phyloP scores from a whole-genome alignment of 2,329 filamentous ascomycete genomes.

The Fusarium nurragi region DNA sequence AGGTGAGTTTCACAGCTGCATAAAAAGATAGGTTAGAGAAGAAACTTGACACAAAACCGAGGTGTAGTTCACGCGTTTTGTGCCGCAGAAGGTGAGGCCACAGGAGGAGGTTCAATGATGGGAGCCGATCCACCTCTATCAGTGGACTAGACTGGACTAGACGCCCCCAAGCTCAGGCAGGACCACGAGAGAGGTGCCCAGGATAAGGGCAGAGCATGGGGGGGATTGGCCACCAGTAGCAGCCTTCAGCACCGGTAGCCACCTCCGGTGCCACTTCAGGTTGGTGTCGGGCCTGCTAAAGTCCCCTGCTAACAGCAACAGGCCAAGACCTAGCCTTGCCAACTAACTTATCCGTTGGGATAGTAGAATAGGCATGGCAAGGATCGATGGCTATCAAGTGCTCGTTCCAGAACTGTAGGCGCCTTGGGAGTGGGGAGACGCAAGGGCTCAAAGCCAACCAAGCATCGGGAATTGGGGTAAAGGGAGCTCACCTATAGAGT shows the following conservation, averaged over 20 bases:
- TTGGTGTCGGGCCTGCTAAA: slow-evolving; percentile 16
- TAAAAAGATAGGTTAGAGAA: slow-evolving; percentile 41
- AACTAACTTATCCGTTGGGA: slow-evolving; percentile 20
- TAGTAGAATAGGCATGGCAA: slow-evolving; percentile 1
- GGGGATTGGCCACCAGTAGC: slow-evolving; percentile 28
- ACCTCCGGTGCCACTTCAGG: slow-evolving; percentile 33
- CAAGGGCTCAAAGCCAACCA: slow-evolving; percentile 33
- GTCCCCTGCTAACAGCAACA: slow-evolving; percentile 33
- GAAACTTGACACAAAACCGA: slow-evolving; percentile 44
- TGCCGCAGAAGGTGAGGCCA: slow-evolving; percentile 47
- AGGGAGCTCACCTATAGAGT: slow-evolving; percentile 24
- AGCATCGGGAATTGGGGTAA: slow-evolving; percentile 25
- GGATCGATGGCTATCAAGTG: slow-evolving; percentile 15
- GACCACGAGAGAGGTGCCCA: slow-evolving; percentile 33
- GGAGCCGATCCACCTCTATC: slow-evolving; percentile 39
- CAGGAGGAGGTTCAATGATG: slow-evolving; percentile 43
- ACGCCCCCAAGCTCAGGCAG: slow-evolving; percentile 20
- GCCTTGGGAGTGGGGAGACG: slow-evolving; percentile 32
- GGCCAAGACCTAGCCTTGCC: slow-evolving; percentile 39
- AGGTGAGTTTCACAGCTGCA: slow-evolving; percentile 44
- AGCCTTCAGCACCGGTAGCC: slow-evolving; percentile 14
- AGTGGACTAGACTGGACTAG: slow-evolving; percentile 31
- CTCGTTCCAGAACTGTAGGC: slow-evolving; percentile 19
- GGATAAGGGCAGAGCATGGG: slow-evolving; percentile 25
- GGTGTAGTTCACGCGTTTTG: slow-evolving; percentile 45